Evolutionary conservation across 2,329 filamentous ascomycete species (phyloP).

Genomic region (Pestalotiopsis sp.): DNA sequence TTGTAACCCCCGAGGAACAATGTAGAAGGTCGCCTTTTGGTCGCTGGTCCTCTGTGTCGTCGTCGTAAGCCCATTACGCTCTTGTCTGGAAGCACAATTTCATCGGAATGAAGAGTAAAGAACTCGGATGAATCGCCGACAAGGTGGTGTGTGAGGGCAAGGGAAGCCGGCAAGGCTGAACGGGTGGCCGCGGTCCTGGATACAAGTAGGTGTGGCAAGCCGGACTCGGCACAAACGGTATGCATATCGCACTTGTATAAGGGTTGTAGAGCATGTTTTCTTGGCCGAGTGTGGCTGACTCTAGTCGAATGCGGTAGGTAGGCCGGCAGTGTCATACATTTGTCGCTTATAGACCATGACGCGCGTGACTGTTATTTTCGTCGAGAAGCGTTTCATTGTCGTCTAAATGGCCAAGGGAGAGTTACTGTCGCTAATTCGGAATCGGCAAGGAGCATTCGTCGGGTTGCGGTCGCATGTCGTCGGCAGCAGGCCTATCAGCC

Average conservation of each 20-base stretch:
- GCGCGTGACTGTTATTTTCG: neutral
- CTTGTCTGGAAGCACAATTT: neutral
- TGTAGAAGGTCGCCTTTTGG: neutral
- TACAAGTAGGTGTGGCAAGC: no score
- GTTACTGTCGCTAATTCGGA: neutral
- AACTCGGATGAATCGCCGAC: no score
- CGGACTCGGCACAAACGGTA: no score
- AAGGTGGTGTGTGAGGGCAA: neutral
- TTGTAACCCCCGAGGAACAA: constrained; percentile 6
- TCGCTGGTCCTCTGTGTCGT: neutral
- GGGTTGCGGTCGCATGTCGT: neutral
- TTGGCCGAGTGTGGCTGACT: neutral
- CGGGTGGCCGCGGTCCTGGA: neutral
- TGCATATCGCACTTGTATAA: no score
- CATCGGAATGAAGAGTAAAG: neutral
- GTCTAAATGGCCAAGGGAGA: neutral
- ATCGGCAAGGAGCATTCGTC: neutral
- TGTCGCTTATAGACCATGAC: neutral
- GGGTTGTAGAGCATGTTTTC: neutral
- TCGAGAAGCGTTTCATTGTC: neutral
- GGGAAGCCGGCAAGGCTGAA: constrained; percentile 9
- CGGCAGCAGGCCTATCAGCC: constrained; percentile 38
- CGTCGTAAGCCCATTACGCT: constrained; percentile 6
- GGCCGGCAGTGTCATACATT: neutral
- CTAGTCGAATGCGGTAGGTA: neutral